Evolutionary conservation across 106 monocot genomes (phyloP), one percentile per base, ranked within the genome.

Genomic region (Alisma plantagoaquatica): DNA sequence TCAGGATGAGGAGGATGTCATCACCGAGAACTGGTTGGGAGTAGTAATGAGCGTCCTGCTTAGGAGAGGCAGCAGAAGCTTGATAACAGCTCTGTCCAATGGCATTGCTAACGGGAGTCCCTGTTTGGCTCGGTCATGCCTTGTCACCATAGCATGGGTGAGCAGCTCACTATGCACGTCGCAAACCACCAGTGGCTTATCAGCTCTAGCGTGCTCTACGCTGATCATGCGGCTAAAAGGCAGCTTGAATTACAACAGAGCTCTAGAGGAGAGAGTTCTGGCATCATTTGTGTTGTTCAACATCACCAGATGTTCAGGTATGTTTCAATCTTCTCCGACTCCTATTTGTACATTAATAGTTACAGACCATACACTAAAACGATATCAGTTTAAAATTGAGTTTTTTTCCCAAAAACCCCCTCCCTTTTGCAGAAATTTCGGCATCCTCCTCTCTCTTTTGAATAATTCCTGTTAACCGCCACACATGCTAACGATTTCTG

Each of bases 131-230:
- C 63, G 84, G 43, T 67, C 90, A 25, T 84, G 80, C 49, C 76
- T 84, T 19, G 69, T 81, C 26, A 91, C 80, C 44, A 56, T 91
- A 18, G 66, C 77, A 42, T 84, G 84, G 90, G 68, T 91, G 58
- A 91, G 77, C 59, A 63, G 47, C 48, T 69, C 77, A 17, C 73
- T 77, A 15, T 51, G 68, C 35, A 53, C 55, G 20, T 43, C 57
- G 23, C 69, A 61, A 18, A 55, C 35, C 49, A 57, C 33, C 38
- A 57, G 51, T 23, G 52, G 15, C 43, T 62, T 75, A 19, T 62
- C 61, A 62, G 59, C 70, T 46, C 43, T 77, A 29, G 72, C 65
- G 6, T 81, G 77, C 55, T 74, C 74, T 18, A 59, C 81, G 66
- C 76, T 91, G 23, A 64, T 62, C 44, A 70, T 75, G 23, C 67